Base-by-base conservation (phyloP, 2,329 filamentous ascomycete genomes). In the Metarhizium robertsii region DNA sequence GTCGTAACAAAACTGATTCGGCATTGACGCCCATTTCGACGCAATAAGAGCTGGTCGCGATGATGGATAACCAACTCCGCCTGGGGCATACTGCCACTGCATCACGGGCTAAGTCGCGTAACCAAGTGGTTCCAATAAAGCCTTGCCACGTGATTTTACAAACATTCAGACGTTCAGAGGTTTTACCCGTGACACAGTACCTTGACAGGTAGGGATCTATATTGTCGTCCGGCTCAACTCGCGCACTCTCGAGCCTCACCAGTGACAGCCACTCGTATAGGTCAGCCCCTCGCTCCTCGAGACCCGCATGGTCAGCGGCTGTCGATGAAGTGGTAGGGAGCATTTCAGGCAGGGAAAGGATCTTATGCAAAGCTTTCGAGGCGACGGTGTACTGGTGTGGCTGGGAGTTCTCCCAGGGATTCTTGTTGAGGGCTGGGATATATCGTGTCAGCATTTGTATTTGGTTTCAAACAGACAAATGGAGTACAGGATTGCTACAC, bases 251-350 rank as follows among this genome's bases (percentile, higher is more conserved):
- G 0, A 91, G 74, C 11, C 79, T 77, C 5, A 86, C 66, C n/a
- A 95, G 70, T 2, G 84, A 84, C 1, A 92, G 65, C 85, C 87
- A 94, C 70, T 94, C 89, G 60, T 91, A 84, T 13, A 86, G 65
- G 18, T 85, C 83, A 0, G 79, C 75, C 1, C 81, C 79, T 58
- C 78, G 78, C 25, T 90, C 83, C 56, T 87, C 83, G 40, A 88
- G 74, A 7, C 80, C 77, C 46, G 74, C 71, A 53, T 71, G 67
- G 43, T 75, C 74, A 40, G 69, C 61, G 46, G 75, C 61, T 16
- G 65, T 56, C 5, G 63, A 60, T 3, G 61, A 40, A 3, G 64
- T 58, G 14, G 70, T 53, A 3, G 58, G 55, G 10, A 71, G 59
- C 10, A 60, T 59, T 59, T 65, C 60, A 49, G 65, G 61, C 18